These are phyloP conservation scores for Neofusicoccum ribis DNA, from an alignment of 2,329 filamentous ascomycete species.

Conservation along the genomic window DNA sequence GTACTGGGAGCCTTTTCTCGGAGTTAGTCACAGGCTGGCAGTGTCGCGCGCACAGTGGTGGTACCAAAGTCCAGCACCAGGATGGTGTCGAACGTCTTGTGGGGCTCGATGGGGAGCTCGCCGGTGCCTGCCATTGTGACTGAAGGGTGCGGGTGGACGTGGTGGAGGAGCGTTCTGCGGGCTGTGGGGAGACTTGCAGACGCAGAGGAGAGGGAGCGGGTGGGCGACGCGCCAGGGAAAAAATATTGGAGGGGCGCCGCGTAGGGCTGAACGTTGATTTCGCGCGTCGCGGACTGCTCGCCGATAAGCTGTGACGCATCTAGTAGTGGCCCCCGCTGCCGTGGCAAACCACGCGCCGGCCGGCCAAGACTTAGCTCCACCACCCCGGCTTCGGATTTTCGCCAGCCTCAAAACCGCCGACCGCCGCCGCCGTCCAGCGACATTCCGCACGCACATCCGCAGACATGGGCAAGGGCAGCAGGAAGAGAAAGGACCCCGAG, in stretches of 20 bases:
- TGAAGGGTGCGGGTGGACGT: neutral
- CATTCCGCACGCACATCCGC: constrained; percentile 10
- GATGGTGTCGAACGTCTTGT: constrained; percentile 64
- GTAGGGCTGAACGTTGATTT: constrained; percentile 11
- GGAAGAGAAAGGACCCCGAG: constrained; percentile 32
- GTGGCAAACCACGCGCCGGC: too few relatives aligned
- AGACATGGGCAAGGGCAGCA: constrained; percentile 38
- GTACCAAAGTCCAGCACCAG: constrained; percentile 67
- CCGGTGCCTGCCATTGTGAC: constrained; percentile 39
- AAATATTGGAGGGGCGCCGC: constrained; percentile 10
- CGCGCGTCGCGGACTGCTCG: neutral
- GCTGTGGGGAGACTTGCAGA: constrained; percentile 18
- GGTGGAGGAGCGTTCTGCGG: constrained; percentile 16
- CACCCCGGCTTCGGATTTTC: constrained; percentile 3
- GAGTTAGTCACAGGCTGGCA: constrained; percentile 16
- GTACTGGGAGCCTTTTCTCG: constrained; percentile 58
- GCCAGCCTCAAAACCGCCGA: constrained; percentile 1
- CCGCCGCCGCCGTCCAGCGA: neutral
- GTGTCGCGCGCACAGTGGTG: neutral
- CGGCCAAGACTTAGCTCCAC: neutral
- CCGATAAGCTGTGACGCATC: neutral
- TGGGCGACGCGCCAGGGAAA: constrained; percentile 12
- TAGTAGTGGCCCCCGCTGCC: neutral
- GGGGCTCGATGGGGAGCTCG: constrained; percentile 46
- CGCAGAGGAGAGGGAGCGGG: constrained; percentile 14